Conservation (phyloP, 2,329 filamentous ascomycete species). For the Myriosclerotinia scirpicola region DNA sequence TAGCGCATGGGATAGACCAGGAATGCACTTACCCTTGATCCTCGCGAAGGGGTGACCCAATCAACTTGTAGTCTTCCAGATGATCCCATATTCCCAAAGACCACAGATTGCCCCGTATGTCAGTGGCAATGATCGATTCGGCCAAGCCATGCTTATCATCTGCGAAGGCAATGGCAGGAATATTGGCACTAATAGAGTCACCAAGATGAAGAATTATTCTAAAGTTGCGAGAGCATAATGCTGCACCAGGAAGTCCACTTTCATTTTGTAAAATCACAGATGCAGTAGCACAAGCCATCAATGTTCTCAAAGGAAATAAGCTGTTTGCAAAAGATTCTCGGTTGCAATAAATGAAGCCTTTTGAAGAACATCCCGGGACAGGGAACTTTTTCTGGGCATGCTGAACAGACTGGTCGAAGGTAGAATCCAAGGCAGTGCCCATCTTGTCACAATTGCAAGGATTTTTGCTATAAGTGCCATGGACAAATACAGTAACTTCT, state of each 20-base stretch:
- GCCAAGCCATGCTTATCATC: slow-evolving; percentile 31
- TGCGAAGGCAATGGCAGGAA: slow-evolving; percentile 38
- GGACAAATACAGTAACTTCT: slow-evolving; percentile 52
- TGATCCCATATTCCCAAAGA: slow-evolving; percentile 11
- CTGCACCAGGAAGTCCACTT: background rate
- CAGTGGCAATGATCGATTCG: slow-evolving; percentile 33
- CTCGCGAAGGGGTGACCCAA: background rate
- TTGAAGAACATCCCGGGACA: background rate
- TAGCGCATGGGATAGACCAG: too few species aligned
- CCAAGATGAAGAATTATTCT: slow-evolving; percentile 26
- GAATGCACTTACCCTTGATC: slow-evolving; percentile 11
- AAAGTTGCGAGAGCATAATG: slow-evolving; percentile 22
- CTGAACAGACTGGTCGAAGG: background rate
- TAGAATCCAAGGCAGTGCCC: background rate
- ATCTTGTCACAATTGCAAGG: background rate
- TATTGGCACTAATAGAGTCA: slow-evolving; percentile 29
- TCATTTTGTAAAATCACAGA: too few species aligned
- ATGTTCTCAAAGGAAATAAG: slow-evolving; percentile 2
- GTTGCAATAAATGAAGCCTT: background rate
- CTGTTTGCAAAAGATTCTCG: background rate
- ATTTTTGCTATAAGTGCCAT: slow-evolving; percentile 14
- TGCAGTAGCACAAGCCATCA: too few species aligned
- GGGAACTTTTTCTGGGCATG: background rate
- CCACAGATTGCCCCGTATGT: slow-evolving; percentile 34
- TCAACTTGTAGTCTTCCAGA: background rate